These are phyloP conservation scores for Sarcodon aspratus DNA, from an alignment of 768 basidiomycete genomes.

Conservation along the genomic window DNA sequence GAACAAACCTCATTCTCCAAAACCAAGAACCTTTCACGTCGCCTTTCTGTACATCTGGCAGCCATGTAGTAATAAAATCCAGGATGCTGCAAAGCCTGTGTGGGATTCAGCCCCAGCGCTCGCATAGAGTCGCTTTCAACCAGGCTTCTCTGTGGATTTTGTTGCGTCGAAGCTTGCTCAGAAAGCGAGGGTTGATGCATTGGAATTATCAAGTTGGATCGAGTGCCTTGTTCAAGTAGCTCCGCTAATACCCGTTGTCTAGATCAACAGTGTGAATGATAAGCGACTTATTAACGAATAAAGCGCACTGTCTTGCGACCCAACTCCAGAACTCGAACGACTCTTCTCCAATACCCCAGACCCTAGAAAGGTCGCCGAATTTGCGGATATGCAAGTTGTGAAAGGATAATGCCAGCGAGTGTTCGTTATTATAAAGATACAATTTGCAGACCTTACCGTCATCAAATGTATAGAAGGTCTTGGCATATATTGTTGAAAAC, in stretches of 20 bases:
- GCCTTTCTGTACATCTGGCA: slow-evolving; percentile 71
- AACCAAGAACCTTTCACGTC: slow-evolving; percentile 57
- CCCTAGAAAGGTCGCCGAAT: slow-evolving; percentile 77
- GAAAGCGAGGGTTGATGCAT: slow-evolving; percentile 33
- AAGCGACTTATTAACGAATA: not conserved
- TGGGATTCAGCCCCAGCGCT: slow-evolving; percentile 64
- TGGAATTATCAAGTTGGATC: slow-evolving; percentile 51
- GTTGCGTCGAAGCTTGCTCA: slow-evolving; percentile 14
- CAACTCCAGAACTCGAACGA: slow-evolving; percentile 98
- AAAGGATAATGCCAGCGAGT: slow-evolving; percentile 67
- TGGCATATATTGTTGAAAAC: slow-evolving; percentile 1
- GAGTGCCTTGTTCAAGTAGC: slow-evolving; percentile 73
- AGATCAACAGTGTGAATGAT: not conserved
- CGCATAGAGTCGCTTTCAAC: slow-evolving; percentile 50
- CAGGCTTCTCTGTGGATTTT: slow-evolving; percentile 16
- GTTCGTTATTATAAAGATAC: slow-evolving; percentile 85
- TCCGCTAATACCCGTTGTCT: slow-evolving; percentile 90
- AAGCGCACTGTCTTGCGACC: slow-evolving; percentile 79
- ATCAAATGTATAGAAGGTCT: not conserved
- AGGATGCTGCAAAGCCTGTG: slow-evolving; percentile 77
- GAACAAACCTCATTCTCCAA: slow-evolving; percentile 43
- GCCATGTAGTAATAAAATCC: slow-evolving; percentile 91
- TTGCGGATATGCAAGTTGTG: slow-evolving; percentile 78
- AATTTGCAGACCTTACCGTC: slow-evolving; percentile 68
- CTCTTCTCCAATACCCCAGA: slow-evolving; percentile 95